These are phyloP conservation scores for Croton setiger DNA, from an alignment of 441 rosid genomes.

Conservation along the genomic window DNA sequence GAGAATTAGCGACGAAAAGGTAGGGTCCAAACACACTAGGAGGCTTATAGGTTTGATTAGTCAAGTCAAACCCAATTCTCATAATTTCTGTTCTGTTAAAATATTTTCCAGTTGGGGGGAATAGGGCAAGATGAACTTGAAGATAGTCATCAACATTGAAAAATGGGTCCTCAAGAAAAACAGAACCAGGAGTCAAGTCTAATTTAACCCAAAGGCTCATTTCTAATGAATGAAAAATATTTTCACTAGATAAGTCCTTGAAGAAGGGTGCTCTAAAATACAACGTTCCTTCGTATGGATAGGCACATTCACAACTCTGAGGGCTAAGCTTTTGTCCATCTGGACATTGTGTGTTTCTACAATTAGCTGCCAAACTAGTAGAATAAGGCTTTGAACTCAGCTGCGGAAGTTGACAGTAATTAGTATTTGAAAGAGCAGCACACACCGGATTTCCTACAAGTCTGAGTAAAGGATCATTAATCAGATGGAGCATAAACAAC, in stretches of 20 bases:
- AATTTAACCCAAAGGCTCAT: conserved; percentile 79
- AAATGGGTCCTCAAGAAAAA: conserved; percentile 73
- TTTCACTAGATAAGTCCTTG: conserved; percentile 64
- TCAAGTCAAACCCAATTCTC: conserved; percentile 70
- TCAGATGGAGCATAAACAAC: neutral
- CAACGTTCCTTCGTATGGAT: conserved; percentile 85
- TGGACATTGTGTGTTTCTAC: conserved; percentile 66
- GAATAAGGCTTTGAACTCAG: conserved; percentile 55
- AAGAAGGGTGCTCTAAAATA: conserved; percentile 82
- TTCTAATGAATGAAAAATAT: conserved; percentile 69
- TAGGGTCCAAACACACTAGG: conserved; percentile 88
- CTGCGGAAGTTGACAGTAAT: conserved; percentile 72
- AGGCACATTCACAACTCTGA: conserved; percentile 92
- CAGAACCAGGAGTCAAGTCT: conserved; percentile 83
- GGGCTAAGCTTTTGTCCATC: conserved; percentile 78
- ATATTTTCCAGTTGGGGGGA: conserved; percentile 55
- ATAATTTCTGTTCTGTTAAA: conserved; percentile 66
- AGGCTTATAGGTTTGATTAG: conserved; percentile 94
- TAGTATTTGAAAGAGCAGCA: conserved; percentile 57
- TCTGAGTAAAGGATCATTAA: conserved; percentile 34
- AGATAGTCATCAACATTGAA: conserved; percentile 90
- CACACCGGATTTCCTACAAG: conserved; percentile 91
- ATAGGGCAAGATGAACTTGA: conserved; percentile 75
- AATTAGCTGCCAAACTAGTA: conserved; percentile 72
- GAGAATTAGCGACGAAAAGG: conserved; percentile 69